Percentiles rank a stretch among this genome's conserved stretches.
Evolutionary conservation across 2,329 filamentous ascomycete species (phyloP).

Genomic region (Fusarium decemcellulare): DNA sequence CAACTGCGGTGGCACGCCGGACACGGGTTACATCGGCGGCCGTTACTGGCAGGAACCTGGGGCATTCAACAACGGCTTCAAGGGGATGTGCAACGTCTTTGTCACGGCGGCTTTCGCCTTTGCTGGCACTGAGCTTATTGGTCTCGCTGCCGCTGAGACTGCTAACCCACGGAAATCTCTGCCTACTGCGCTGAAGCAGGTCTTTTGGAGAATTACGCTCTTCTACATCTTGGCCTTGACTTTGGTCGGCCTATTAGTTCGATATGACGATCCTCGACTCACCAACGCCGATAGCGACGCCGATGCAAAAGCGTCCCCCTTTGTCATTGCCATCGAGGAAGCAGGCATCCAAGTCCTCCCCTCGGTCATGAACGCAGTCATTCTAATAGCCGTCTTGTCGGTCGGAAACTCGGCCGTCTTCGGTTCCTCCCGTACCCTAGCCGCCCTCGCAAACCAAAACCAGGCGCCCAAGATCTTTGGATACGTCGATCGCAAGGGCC

Average conservation of each 20-base stretch:
- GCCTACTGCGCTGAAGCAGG: conserved; percentile 90
- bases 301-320: conserved; percentile 85
- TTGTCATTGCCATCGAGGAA: conserved; percentile 91
- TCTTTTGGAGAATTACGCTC: conserved; percentile 93
- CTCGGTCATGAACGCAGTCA: conserved; percentile 95
- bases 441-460: conserved; percentile 88
- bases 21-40: conserved; percentile 84
- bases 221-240: conserved; percentile 91
- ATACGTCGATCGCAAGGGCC: conserved; percentile 87
- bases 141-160: conserved; percentile 83
- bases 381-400: conserved; percentile 89
- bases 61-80: conserved; percentile 88
- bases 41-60: conserved; percentile 84
- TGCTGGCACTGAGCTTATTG: conserved; percentile 82
- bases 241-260: conserved; percentile 86
- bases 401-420: conserved; percentile 95
- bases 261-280: conserved; percentile 76
- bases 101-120: conserved; percentile 85
- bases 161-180: conserved; percentile 85
- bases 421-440: conserved; percentile 90
- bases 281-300: conserved; percentile 68
- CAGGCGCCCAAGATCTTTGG: conserved; percentile 84
- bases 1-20: conserved; percentile 83
- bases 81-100: conserved; percentile 84
- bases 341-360: conserved; percentile 86